Conservation (phyloP, 306 rosid species). For the Oxytropis ochrocephala region DNA sequence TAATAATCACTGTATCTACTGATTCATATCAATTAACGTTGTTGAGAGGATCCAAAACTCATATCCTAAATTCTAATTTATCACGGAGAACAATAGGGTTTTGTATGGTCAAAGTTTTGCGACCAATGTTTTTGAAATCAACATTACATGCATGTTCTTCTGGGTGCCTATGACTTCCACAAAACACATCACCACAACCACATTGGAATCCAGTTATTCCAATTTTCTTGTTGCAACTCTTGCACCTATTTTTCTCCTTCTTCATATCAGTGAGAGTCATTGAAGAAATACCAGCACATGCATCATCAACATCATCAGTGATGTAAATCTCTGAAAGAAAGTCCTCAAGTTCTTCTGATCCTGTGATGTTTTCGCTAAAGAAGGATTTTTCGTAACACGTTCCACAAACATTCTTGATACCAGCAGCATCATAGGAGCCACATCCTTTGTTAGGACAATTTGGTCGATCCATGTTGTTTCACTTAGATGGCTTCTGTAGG, state of each 20-base stretch:
- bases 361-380: too few species aligned
- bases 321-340: neutral
- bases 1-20: too few species aligned
- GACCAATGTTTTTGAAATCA: conserved; percentile 13
- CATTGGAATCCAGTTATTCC: conserved; percentile 24
- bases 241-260: conserved; percentile 17
- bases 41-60: neutral
- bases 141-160: conserved; percentile 11
- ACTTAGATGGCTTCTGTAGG: neutral
- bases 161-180: conserved; percentile 29
- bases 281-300: too few species aligned
- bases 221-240: conserved; percentile 24
- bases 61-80: neutral
- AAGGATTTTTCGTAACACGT: conserved; percentile 11
- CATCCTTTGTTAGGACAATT: conserved; percentile 34
- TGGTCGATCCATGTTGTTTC: neutral
- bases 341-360: neutral
- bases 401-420: conserved; percentile 19
- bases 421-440: conserved; percentile 30
- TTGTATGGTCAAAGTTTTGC: neutral
- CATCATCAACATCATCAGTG: neutral
- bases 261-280: neutral
- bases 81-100: neutral
- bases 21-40: too few species aligned
- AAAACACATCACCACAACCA: conserved; percentile 24